Evolutionary conservation across 441 rosid genomes (phyloP), one percentile per base, ranked within the genome.

Genomic region (Raphanus hybrid): DNA sequence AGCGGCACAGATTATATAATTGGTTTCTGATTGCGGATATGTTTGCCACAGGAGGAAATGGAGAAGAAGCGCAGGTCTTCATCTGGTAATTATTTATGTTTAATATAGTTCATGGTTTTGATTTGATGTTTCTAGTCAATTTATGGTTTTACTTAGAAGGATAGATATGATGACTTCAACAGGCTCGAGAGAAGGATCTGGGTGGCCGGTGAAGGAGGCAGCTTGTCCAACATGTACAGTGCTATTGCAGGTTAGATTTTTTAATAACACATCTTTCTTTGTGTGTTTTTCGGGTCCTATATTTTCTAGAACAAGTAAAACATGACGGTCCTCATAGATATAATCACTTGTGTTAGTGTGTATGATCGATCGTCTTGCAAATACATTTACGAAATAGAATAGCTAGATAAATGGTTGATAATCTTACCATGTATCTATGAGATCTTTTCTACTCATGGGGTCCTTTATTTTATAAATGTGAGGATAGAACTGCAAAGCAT

Each of bases 141-240:
- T 18, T 16, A 37, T 73, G 39, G 55, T 41, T 54, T 52, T 55
- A 18, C 32, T 62, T 74, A 67, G 15, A 29, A 15, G 16, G 58
- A 23, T 57, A 18, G 16, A 45, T 70, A 29, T 74, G 43, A 37
- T 39, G 66, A n/a, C 34, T 64, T 73, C 62, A 35, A 37, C 84
- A 91, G 97, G 92, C 68, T 86, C 92, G 70, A 88, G 85, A 78
- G 90, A 90, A 75, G 90, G 81, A 77, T 84, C 93, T 71, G 97
- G 96, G 54, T 87, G 82, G 87, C 89, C 94, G 79, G 92, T 89
- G 94, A 92, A 87, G 80, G 99, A 96, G 86, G 98, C 93, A 73
- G 97, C 91, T 41, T 93, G 99, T 81, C 99, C 99, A 55, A 96
- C 90, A 32, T 96, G 99, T 80, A 96, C 98, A 1, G 98, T 96